Base-by-base conservation (phyloP, 2,329 filamentous ascomycete species). In the Fusarium devonianum region DNA sequence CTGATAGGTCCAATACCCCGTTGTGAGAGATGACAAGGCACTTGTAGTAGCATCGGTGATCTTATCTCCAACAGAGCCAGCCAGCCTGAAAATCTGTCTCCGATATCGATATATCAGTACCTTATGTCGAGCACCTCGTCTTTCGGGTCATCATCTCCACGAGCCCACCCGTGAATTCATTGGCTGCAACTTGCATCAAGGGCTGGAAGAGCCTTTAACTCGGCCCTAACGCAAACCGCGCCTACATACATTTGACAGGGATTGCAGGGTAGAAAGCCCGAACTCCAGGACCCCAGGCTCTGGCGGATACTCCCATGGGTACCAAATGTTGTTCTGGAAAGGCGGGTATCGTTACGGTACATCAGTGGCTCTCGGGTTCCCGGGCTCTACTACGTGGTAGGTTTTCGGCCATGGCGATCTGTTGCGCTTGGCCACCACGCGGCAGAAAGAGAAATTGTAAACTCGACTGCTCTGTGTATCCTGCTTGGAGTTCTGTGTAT, bases 271-370 rank as follows among this genome's bases (percentile, higher is more conserved):
- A 19, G 29, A 34, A 41, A 30, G 41, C 56, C 56, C 51, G 14
- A 42, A 32, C 29, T n/a, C 9, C 10, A n/a, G 12, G 32, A 57
- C 56, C 42, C 56, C 35, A 49, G 43, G 38, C 34, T 45, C 44
- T 21, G 49, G 33, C 23, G 17, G 37, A 21, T 44, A 36, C 32
- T 44, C 41, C 39, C 50, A n/a, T n/a, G n/a, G n/a, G n/a, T 29
- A 40, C 55, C 22, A 42, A 19, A 50, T 30, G 46, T 32, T 53
- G 51, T 54, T 46, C 26, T n/a, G n/a, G n/a, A n/a, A n/a, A n/a
- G n/a, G n/a, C n/a, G 38, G 51, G 30, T 40, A 33, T 21, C 37
- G 48, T 25, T 60, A 41, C 45, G n/a, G 53, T 58, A 55, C 41
- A 6, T 4, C 9, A 9, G 23, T 28, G 21, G 38, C 40, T 37